Evolutionary conservation across 257 asterid genomes (phyloP).

Genomic region (Scutellaria baicalensis): DNA sequence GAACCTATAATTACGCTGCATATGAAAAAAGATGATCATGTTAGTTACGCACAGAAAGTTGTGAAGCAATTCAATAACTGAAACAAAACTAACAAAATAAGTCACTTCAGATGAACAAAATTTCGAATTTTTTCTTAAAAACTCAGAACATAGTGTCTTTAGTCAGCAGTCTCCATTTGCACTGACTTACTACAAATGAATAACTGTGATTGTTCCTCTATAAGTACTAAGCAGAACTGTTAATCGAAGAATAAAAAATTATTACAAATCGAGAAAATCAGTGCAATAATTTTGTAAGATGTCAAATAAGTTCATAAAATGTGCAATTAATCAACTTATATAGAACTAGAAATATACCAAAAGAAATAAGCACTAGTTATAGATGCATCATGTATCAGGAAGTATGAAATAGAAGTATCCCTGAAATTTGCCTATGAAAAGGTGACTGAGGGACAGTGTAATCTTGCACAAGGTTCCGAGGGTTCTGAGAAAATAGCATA

Average conservation of each 20-base stretch:
- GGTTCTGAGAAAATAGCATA: neutral
- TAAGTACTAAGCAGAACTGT: neutral
- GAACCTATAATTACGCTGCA: constrained; percentile 90
- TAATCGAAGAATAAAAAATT: neutral
- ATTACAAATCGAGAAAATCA: neutral
- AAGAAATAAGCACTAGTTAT: no score
- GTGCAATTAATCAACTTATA: neutral
- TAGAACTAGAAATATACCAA: no score
- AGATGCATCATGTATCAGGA: no score
- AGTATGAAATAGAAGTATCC: no score
- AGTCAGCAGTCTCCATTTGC: neutral
- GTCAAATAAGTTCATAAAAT: neutral
- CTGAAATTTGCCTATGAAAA: no score
- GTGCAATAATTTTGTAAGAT: neutral
- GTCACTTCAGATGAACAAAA: neutral
- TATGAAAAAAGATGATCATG: neutral
- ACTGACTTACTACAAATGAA: neutral
- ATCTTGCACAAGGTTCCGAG: neutral
- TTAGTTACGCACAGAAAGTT: constrained; percentile 4
- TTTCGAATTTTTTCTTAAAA: neutral
- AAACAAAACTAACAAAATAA: neutral
- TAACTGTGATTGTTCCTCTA: neutral
- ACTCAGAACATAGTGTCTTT: neutral
- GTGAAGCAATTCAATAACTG: neutral
- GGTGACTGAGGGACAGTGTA: neutral